Percentiles rank a stretch among this genome's conserved stretches.
Conservation (phyloP, 2,329 filamentous ascomycete genomes). For the Bipolaris zeicola region DNA sequence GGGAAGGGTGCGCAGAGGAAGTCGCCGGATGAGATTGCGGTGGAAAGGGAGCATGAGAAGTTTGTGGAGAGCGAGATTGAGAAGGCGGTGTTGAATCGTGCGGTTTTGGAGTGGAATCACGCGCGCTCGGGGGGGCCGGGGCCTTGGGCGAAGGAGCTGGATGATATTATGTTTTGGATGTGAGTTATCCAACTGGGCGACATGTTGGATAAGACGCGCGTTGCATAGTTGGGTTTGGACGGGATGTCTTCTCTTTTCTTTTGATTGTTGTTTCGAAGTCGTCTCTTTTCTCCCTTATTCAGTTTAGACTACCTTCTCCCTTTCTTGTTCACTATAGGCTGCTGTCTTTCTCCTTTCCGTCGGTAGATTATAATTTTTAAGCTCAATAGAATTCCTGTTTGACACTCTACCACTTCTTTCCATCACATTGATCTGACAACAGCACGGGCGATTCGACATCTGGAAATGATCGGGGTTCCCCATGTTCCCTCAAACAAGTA, state of each 20-base stretch:
- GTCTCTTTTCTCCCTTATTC: background rate
- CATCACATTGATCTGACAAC: no score
- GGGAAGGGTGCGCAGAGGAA: background rate
- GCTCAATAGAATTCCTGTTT: no score
- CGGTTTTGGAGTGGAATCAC: background rate
- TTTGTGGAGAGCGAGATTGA: background rate
- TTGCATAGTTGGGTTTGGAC: background rate
- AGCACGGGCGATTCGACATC: no score
- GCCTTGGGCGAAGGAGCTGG: slow-evolving; percentile 10
- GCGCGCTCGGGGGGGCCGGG: slow-evolving; percentile 11
- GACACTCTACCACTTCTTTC: no score
- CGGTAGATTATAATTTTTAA: no score
- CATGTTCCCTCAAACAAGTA: no score
- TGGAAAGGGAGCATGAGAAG: background rate
- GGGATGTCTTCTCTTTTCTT: background rate
- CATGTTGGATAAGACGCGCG: background rate
- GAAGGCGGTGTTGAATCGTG: background rate
- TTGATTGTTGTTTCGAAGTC: background rate
- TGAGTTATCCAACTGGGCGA: background rate
- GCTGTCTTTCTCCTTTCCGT: no score
- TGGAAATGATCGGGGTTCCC: no score
- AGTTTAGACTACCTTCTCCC: background rate
- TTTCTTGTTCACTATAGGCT: no score
- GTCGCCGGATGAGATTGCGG: background rate
- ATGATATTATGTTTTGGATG: slow-evolving; percentile 17